Evolutionary conservation across 148 eudicot species (phyloP).

Genomic region (Hydrangea macrophylla): DNA sequence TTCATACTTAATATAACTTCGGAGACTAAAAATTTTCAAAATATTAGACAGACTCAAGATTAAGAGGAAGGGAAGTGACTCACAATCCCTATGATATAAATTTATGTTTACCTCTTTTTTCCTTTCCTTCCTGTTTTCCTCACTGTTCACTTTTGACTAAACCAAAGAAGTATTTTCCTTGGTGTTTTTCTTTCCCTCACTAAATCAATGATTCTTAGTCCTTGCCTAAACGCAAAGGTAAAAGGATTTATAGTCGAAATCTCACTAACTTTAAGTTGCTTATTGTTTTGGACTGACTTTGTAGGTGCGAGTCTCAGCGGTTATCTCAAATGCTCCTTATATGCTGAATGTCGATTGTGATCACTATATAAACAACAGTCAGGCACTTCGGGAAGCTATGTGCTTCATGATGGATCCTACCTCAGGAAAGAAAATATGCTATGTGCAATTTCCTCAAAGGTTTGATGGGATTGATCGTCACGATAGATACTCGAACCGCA

Average conservation of each 20-base stretch:
- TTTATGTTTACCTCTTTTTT: too few relatives aligned
- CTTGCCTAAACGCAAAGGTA: neutral
- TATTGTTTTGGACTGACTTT: neutral
- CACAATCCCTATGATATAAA: too few relatives aligned
- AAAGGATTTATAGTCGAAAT: neutral
- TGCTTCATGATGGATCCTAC: constrained; percentile 80
- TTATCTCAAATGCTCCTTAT: constrained; percentile 88
- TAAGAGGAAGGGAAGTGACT: too few relatives aligned
- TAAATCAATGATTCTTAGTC: neutral
- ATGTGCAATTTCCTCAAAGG: constrained; percentile 75
- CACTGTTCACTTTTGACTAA: too few relatives aligned
- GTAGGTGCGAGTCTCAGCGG: constrained; percentile 85
- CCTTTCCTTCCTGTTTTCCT: too few relatives aligned
- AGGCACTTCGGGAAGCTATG: constrained; percentile 78
- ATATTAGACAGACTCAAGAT: too few relatives aligned
- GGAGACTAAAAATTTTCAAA: too few relatives aligned
- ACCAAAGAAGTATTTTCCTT: too few relatives aligned
- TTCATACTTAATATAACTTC: too few relatives aligned
- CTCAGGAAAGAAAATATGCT: constrained; percentile 72
- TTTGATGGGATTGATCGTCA: constrained; percentile 79
- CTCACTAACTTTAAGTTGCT: neutral
- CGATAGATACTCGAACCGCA: constrained; percentile 77
- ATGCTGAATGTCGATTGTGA: constrained; percentile 89
- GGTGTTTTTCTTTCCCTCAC: too few relatives aligned
- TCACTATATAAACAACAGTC: constrained; percentile 76